Base-by-base conservation (phyloP, 148 eudicot species). In the Diospyros lotus region DNA sequence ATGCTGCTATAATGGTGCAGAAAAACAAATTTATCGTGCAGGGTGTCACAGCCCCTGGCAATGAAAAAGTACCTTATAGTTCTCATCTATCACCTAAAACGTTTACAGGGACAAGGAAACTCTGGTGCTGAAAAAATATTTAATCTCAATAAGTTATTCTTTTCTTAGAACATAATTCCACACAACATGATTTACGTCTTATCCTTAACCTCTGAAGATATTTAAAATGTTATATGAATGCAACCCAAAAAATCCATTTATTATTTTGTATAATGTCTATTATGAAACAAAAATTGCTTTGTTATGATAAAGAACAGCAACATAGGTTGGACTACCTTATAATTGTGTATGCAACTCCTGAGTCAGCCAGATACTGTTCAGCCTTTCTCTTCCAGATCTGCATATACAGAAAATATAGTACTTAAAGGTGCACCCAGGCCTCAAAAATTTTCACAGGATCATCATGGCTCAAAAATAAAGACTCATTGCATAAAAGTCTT, bases 371-470 rank as follows among this genome's bases (percentile, higher is more conserved):
- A 81, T 91, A 91, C 54, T 89, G 89, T 75, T 91, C 97, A 44
- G 93, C 91, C 80, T 91, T 91, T 78, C 93, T 86, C 85, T 91
- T 91, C 97, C 93, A 91, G 41, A 91, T 66, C 93, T 68, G 58
- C 71, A 68, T 13, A 50, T 50, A 58, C 56, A 5, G 28, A 51
- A 50, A 68, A 10, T n/a, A 50, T 5, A 1, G 71, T 68, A 48
- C 9, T 50, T 56, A 67, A 67, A 50, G 58, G 71, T 58, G 51
- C 28, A 15, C 15, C 42, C 28, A 67, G 10, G 48, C 42, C 53
- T 50, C 15, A 8, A 11, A 68, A 50, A 50, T 46, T 67, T n/a
- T n/a, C 55, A 28, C 42, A 48, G 42, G 56, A 41, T 17, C 56
- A 68, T 68, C 56, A 68, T 48, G 15, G 10, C 10, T 28, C 15